Percentiles rank a stretch among this genome's conserved stretches.
Conservation (phyloP, 306 rosid genomes). For the Pachyrhizus erosus region DNA sequence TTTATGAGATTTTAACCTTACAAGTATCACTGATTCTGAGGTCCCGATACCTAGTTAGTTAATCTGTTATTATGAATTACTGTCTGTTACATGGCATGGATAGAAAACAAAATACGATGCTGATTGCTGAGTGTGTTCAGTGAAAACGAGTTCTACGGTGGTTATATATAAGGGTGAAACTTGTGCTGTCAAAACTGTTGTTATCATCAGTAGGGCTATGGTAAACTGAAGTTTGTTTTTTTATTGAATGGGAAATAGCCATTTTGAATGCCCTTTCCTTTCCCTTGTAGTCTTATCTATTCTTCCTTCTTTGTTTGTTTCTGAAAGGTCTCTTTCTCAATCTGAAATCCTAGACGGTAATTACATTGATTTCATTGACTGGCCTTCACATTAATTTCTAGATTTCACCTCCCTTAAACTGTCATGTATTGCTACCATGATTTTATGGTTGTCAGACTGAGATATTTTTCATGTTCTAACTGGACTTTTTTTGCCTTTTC, state of each 20-base stretch:
- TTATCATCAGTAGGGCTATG: slow-evolving; percentile 55
- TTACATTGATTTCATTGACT: slow-evolving; percentile 57
- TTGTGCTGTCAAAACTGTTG: slow-evolving; percentile 62
- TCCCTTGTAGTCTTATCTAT: slow-evolving; percentile 55
- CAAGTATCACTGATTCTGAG: slow-evolving; percentile 19
- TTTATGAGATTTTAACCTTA: slow-evolving; percentile 15
- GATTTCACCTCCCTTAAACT: slow-evolving; percentile 36
- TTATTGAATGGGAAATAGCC: slow-evolving; percentile 45
- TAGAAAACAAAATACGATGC: slow-evolving; percentile 22
- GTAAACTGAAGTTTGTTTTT: slow-evolving; percentile 50
- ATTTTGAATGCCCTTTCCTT: slow-evolving; percentile 49
- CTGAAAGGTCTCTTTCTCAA: slow-evolving; percentile 64
- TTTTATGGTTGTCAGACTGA: slow-evolving; percentile 59
- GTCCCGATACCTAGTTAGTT: slow-evolving; percentile 3
- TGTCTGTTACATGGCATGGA: slow-evolving; percentile 1
- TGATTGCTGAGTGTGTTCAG: slow-evolving; percentile 25
- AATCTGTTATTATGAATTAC: slow-evolving; percentile 36
- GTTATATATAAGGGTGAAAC: slow-evolving; percentile 42
- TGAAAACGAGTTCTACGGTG: slow-evolving; percentile 41
- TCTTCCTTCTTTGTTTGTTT: slow-evolving; percentile 59
- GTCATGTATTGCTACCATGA: slow-evolving; percentile 55
- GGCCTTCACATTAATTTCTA: slow-evolving; percentile 45
- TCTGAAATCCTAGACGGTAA: slow-evolving; percentile 60
- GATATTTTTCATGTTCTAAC: slow-evolving; percentile 86
- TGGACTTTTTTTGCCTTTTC: slow-evolving; percentile 66